Conservation (phyloP, 2,329 filamentous ascomycete species). For the Diaporthe citrichinensis region DNA sequence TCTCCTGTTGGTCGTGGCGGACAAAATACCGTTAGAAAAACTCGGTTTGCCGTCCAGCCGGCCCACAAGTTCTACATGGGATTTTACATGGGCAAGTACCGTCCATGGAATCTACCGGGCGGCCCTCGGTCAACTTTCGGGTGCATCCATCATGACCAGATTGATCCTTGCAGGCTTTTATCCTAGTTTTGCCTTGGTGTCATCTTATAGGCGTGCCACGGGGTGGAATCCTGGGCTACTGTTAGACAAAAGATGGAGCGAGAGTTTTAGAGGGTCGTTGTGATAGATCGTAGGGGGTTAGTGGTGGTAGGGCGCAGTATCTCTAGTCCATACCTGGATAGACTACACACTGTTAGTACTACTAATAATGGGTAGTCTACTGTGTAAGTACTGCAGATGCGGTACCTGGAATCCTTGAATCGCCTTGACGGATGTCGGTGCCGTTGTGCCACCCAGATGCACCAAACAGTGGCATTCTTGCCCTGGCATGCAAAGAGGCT, state of each 20-base stretch:
- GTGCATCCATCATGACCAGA: constrained; percentile 18
- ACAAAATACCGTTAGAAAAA: background rate
- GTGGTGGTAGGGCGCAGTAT: background rate
- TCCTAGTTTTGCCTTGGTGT: constrained; percentile 16
- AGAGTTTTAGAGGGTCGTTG: constrained; percentile 2
- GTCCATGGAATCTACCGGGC: background rate
- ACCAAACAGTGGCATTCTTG: constrained; percentile 17
- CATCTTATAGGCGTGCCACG: constrained; percentile 13
- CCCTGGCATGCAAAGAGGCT: constrained; percentile 27
- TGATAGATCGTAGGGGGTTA: constrained; percentile 17
- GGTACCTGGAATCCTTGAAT: background rate
- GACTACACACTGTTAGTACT: background rate
- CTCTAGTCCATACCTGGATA: background rate
- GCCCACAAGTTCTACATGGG: constrained; percentile 19
- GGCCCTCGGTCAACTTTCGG: constrained; percentile 32
- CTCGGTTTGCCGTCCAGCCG: background rate
- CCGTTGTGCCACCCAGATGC: constrained; percentile 1
- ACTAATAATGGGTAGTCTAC: background rate
- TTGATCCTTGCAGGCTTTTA: constrained; percentile 11
- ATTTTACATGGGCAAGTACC: background rate
- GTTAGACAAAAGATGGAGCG: constrained; percentile 31
- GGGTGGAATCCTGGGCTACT: constrained; percentile 13
- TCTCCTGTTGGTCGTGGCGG: background rate
- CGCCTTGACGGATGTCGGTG: constrained; percentile 10
- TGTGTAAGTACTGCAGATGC: background rate